Conservation (phyloP, 1,139 yeast genomes). For the Saccharomycopsis crataegensis region DNA sequence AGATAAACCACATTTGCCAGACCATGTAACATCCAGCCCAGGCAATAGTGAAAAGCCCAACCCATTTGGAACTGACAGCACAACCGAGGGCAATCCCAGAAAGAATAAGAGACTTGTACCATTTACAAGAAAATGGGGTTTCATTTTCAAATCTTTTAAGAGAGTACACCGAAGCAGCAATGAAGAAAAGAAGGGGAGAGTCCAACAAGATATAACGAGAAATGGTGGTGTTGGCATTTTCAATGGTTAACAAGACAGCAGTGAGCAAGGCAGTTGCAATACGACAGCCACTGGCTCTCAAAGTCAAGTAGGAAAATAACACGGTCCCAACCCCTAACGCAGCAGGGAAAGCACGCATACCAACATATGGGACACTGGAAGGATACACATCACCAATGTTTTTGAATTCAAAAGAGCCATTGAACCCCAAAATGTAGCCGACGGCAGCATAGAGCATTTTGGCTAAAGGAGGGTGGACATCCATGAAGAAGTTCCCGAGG, state of each 20-base stretch:
- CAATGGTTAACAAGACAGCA: constrained; percentile 61
- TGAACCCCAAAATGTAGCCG: constrained; percentile 64
- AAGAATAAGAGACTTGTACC: constrained; percentile 66
- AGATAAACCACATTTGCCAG: constrained; percentile 75
- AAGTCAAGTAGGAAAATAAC: constrained; percentile 67
- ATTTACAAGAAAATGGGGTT: constrained; percentile 57
- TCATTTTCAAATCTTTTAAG: constrained; percentile 77
- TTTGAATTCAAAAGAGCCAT: constrained; percentile 60
- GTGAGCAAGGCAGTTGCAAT: constrained; percentile 67
- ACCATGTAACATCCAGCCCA: constrained; percentile 82
- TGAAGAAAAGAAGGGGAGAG: constrained; percentile 84
- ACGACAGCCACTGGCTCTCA: constrained; percentile 82
- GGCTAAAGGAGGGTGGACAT: constrained; percentile 92
- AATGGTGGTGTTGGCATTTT: constrained; percentile 82
- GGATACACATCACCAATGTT: constrained; percentile 65
- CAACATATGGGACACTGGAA: constrained; percentile 55
- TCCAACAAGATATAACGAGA: constrained; percentile 87
- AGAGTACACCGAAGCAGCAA: constrained; percentile 77
- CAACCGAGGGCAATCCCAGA: constrained; percentile 83
- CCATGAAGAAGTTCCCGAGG: constrained; percentile 71
- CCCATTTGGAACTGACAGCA: constrained; percentile 91
- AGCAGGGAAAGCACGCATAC: constrained; percentile 87
- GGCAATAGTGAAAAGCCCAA: constrained; percentile 86
- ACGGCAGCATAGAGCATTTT: constrained; percentile 82
- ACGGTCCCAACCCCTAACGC: constrained; percentile 75